Conservation (phyloP, 2,329 filamentous ascomycete species). For the Zymoseptoria ardabiliae region DNA sequence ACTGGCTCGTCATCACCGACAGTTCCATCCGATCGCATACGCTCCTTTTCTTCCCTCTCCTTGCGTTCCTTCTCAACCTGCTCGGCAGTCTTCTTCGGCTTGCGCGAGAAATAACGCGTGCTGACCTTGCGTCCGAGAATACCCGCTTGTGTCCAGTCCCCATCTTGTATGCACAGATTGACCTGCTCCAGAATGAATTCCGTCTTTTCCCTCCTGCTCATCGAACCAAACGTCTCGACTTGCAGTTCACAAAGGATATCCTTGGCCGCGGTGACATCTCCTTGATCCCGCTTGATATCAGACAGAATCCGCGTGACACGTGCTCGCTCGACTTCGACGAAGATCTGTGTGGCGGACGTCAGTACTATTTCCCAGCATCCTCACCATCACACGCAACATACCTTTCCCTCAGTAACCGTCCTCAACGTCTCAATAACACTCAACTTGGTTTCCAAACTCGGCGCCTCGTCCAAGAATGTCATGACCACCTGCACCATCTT, state of each 20-base stretch:
- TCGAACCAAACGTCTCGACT: slow-evolving; percentile 97
- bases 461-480: slow-evolving; percentile 79
- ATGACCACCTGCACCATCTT: slow-evolving; percentile 99
- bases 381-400: slow-evolving; percentile 29
- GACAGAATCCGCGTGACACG: slow-evolving; percentile 92
- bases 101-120: slow-evolving; percentile 82
- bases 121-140: slow-evolving; percentile 96
- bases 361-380: slow-evolving; percentile 1
- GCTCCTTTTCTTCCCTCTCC: slow-evolving; percentile 76
- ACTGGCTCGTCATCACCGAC: slow-evolving; percentile 66
- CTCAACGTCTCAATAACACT: slow-evolving; percentile 89
- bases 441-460: slow-evolving; percentile 79
- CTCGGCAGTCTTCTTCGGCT: slow-evolving; percentile 83
- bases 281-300: slow-evolving; percentile 94
- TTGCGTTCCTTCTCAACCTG: slow-evolving; percentile 87
- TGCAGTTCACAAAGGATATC: slow-evolving; percentile 96
- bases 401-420: slow-evolving; percentile 96
- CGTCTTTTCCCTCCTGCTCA: slow-evolving; percentile 95
- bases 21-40: slow-evolving; percentile 48
- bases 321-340: slow-evolving; percentile 96
- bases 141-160: slow-evolving; percentile 90
- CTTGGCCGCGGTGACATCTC: slow-evolving; percentile 79
- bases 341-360: slow-evolving; percentile 55
- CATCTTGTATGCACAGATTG: slow-evolving; percentile 85
- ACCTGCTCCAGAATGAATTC: slow-evolving; percentile 98